Percentiles rank a stretch among this genome's conserved stretches.
These are phyloP conservation scores for Fragilariopsis cylindrus DNA, from an alignment of 108 stramenopile species.

Conservation along the genomic window DNA sequence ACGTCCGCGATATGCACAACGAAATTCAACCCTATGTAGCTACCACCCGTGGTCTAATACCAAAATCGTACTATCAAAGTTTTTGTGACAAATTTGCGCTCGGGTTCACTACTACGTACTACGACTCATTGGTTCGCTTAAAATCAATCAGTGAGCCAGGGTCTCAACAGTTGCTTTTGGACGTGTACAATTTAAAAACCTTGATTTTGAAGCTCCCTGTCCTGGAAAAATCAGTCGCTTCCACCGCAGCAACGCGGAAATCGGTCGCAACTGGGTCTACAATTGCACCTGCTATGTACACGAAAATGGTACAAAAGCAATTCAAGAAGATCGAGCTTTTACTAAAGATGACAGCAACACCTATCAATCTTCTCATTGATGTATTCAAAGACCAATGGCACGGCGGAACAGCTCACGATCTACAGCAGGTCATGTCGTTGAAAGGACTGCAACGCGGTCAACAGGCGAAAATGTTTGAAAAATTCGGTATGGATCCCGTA, in stretches of 20 bases:
- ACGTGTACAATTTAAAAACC: constrained; percentile 95
- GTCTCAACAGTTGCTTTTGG: constrained; percentile 96
- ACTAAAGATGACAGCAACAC: constrained; percentile 96
- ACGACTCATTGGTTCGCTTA: constrained; percentile 66
- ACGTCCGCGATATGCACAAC: constrained; percentile 84
- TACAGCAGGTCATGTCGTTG: constrained; percentile 85
- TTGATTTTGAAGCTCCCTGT: constrained; percentile 88
- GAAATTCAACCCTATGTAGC: constrained; percentile 82
- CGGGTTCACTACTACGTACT: constrained; percentile 75
- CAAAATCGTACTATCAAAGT: constrained; percentile 83
- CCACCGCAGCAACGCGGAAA: constrained; percentile 29
- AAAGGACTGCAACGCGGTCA: constrained; percentile 91
- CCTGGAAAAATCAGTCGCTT: constrained; percentile 42
- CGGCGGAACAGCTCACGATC: constrained; percentile 76
- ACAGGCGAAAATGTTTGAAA: constrained; percentile 83
- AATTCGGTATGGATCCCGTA: constrained; percentile 78
- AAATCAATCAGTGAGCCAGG: constrained; percentile 92
- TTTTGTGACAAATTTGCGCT: constrained; percentile 96
- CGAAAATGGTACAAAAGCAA: constrained; percentile 92
- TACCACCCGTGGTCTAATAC: constrained; percentile 62
- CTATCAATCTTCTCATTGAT: constrained; percentile 86
- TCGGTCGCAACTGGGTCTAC: constrained; percentile 45
- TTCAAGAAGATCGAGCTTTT: constrained; percentile 93
- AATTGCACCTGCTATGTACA: constrained; percentile 91
- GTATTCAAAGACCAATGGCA: constrained; percentile 92